Base-by-base conservation (phyloP, 306 rosid genomes). In the Vicia villosa region DNA sequence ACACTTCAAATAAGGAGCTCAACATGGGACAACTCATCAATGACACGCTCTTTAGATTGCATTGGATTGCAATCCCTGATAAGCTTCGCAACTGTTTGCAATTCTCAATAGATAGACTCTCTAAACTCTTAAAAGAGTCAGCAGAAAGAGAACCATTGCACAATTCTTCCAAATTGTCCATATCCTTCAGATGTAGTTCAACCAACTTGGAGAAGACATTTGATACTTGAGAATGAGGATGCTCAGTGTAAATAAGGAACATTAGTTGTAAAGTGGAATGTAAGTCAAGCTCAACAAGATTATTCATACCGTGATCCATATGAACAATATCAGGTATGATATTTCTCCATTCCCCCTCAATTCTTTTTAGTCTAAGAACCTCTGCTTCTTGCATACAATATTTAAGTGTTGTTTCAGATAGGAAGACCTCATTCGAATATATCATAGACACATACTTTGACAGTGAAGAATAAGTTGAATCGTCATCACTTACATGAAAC, bases 91-190 rank as follows among this genome's bases (percentile, higher is more conserved):
- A 10, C n/a, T 11, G 8, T 0, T 1, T 0, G 28, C 70, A 73
- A 0, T 1, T 0, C 0, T 0, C 0, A 0, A 72, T 11, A 3
- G 0, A 0, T n/a, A 49, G 1, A 0, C 10, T 1, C 16, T 61
- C 3, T 73, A 73, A 24, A 26, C 13, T 15, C 16, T 36, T 60
- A 3, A 72, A 4, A 10, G n/a, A 61, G 50, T 36, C 63, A 19
- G 3, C 2, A 10, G 50, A 55, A n/a, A 50, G 8, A 21, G 73
- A 21, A 30, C 75, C 67, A 16, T 11, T 24, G 46, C 45, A 58
- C 5, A 71, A 17, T 71, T 28, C 46, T 43, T 41, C 20, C 36
- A 70, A 12, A 6, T 16, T 6, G 6, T 58, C 10, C 58, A 57
- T 26, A 1, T 1, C 0, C 0, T 0, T 0, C 0, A 70, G 14